Conservation (phyloP, 176 grass and related monocot species). For the Chrysopogon serrulatus region DNA sequence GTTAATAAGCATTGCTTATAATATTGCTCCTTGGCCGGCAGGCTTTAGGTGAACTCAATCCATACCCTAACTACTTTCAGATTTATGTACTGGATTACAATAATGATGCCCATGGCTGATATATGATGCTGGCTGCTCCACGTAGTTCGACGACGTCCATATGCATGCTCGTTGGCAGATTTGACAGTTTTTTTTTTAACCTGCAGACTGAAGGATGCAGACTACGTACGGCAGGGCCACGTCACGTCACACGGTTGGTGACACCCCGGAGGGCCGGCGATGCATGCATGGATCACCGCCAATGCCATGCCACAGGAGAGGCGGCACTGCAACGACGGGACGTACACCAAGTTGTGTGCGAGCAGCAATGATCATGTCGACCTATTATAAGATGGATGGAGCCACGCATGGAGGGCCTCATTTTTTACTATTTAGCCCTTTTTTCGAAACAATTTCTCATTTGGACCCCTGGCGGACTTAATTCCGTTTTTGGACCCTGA, state of each 20-base stretch:
- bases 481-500: too few species aligned
- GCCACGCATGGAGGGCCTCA: too few species aligned
- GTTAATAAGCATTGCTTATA: not conserved
- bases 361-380: not conserved
- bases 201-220: not conserved
- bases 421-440: too few species aligned
- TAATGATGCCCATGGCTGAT: not conserved
- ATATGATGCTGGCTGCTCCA: not conserved
- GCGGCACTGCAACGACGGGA: constrained; percentile 18
- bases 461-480: too few species aligned
- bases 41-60: not conserved
- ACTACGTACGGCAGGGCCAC: not conserved
- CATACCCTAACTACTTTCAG: not conserved
- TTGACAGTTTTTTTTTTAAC: too few species aligned
- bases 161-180: not conserved
- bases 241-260: not conserved
- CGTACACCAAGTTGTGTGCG: not conserved
- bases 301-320: not conserved
- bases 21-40: not conserved
- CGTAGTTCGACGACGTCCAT: not conserved
- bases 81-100: not conserved
- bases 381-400: too few species aligned
- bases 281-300: not conserved
- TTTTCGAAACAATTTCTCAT: too few species aligned
- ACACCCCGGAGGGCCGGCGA: too few species aligned